A percentile compares a stretch with the other conserved stretches of the same genome.
These are phyloP conservation scores for Exserohilum rostratum DNA, from an alignment of 2,329 filamentous ascomycete genomes.

Conservation along the genomic window DNA sequence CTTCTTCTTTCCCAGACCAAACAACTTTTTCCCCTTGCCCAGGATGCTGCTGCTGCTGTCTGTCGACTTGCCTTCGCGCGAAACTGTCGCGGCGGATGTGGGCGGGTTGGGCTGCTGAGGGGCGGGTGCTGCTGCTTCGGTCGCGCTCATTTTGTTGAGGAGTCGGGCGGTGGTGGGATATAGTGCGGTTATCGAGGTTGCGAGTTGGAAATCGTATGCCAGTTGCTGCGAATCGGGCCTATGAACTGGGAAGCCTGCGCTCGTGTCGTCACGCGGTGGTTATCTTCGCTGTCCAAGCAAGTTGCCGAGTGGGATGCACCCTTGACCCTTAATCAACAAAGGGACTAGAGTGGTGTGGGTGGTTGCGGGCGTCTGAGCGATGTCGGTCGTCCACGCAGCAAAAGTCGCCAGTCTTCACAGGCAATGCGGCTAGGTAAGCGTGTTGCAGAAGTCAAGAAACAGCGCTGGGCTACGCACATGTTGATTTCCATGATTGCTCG, in stretches of 20 bases:
- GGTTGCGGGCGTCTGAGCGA: not conserved
- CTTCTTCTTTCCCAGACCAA: conserved; percentile 47
- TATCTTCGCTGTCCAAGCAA: conserved; percentile 14
- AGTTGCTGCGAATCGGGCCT: conserved; percentile 15
- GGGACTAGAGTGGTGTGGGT: not conserved
- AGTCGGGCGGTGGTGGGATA: not conserved
- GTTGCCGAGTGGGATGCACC: conserved; percentile 21
- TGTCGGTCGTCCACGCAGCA: not conserved
- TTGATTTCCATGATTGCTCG: conserved; percentile 3
- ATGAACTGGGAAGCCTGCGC: conserved; percentile 6
- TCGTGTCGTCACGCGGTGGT: conserved; percentile 17
- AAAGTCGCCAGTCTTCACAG: not conserved
- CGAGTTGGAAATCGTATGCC: not conserved
- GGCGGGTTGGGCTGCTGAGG: conserved; percentile 16
- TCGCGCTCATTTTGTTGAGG: conserved; percentile 14
- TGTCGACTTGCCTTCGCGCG: conserved; percentile 28
- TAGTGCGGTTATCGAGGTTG: not conserved
- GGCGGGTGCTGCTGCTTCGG: conserved; percentile 8
- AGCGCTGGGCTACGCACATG: conserved; percentile 1
- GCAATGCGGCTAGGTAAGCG: not conserved
- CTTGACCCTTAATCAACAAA: conserved; percentile 8
- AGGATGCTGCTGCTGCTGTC: conserved; percentile 28
- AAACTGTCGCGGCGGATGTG: conserved; percentile 24
- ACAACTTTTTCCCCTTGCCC: conserved; percentile 46
- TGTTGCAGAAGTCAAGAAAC: not conserved